Conservation (phyloP, 495 filamentous ascomycete genomes). For the Symbiotaphrina buchneri region DNA sequence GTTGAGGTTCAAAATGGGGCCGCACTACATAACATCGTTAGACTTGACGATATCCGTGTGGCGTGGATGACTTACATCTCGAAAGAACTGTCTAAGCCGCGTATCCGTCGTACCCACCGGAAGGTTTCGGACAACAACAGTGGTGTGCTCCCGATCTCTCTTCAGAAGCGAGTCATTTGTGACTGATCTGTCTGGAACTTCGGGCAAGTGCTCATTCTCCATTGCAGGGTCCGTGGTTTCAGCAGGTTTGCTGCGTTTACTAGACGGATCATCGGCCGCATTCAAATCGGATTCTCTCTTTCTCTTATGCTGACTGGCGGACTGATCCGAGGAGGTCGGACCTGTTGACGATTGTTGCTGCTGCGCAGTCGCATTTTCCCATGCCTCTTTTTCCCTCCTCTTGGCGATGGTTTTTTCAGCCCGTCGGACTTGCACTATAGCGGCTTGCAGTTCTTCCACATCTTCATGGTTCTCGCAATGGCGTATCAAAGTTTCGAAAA, state of each 20-base stretch:
- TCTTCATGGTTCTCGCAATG: constrained; percentile 79
- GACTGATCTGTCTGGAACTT: too few relatives aligned
- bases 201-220: too few relatives aligned
- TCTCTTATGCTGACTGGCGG: constrained; percentile 24
- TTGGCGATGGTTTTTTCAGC: constrained; percentile 35
- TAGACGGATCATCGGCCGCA: constrained; percentile 14
- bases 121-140: constrained; percentile 56
- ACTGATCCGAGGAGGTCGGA: constrained; percentile 1
- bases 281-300: constrained; percentile 39
- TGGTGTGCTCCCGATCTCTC: constrained; percentile 77
- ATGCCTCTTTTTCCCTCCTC: constrained; percentile 43
- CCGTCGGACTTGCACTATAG: constrained; percentile 44
- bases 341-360: constrained; percentile 7
- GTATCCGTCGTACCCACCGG: constrained; percentile 44
- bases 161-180: constrained; percentile 19
- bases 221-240: not conserved
- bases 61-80: constrained; percentile 30
- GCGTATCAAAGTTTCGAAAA: constrained; percentile 58
- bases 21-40: constrained; percentile 25
- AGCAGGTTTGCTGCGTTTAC: too few relatives aligned
- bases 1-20: constrained; percentile 55
- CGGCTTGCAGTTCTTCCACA: constrained; percentile 43
- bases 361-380: constrained; percentile 13
- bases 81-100: constrained; percentile 69
- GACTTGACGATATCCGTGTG: constrained; percentile 8